Conservation (phyloP, 805 yeast species). For the Saccharomycopsis sp. region DNA sequence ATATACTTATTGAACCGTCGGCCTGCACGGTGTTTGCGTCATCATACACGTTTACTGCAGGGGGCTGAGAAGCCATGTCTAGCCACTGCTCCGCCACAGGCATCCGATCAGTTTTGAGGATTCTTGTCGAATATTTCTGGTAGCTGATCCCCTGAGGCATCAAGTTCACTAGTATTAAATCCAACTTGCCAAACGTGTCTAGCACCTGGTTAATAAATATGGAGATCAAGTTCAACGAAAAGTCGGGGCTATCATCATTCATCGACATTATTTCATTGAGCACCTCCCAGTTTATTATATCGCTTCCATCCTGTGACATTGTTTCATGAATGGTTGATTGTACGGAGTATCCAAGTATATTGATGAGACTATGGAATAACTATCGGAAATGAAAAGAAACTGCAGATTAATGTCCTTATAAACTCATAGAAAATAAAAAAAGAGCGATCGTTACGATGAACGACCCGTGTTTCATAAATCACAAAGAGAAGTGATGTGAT, state of each 20-base stretch:
- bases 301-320: slow-evolving; percentile 28
- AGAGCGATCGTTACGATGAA: neutral
- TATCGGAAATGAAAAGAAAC: no score
- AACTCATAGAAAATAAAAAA: neutral
- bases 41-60: neutral
- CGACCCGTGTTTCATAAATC: neutral
- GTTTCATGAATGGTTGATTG: no score
- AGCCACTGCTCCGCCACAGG: slow-evolving; percentile 18
- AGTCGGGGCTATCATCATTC: slow-evolving; percentile 97
- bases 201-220: slow-evolving; percentile 88
- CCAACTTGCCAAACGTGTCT: slow-evolving; percentile 70
- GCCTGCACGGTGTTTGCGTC: neutral
- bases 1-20: neutral
- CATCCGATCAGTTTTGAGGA: slow-evolving; percentile 7
- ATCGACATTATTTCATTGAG: slow-evolving; percentile 82
- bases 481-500: neutral
- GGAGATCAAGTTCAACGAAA: slow-evolving; percentile 67
- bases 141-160: slow-evolving; percentile 16
- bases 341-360: no score
- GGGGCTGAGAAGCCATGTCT: slow-evolving; percentile 20
- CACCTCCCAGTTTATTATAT: slow-evolving; percentile 81
- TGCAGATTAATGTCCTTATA: no score
- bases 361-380: no score
- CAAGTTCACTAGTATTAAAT: slow-evolving; percentile 37
- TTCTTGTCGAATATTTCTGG: slow-evolving; percentile 8